A percentile compares a stretch with the other conserved stretches of the same genome.
Conservation (phyloP, 192 early-diverging fungal species). For the Coemansia sp. region DNA sequence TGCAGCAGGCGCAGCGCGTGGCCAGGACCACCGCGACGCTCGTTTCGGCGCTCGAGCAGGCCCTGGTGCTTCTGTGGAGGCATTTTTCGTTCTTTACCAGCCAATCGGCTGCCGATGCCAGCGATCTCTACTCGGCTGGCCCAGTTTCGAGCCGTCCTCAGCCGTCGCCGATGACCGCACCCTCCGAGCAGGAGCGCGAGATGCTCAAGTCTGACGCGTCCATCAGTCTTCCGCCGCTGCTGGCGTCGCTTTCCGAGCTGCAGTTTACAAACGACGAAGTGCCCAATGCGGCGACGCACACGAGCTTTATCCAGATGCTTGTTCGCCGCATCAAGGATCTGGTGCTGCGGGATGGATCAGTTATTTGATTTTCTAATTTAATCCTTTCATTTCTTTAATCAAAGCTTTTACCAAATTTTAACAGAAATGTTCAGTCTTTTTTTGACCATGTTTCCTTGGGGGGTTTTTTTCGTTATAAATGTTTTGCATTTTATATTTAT, state of each 20-base stretch:
- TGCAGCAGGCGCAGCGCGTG: constrained; percentile 44
- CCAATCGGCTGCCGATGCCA: not conserved
- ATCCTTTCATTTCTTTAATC: constrained; percentile 6
- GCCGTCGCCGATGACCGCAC: constrained; percentile 17
- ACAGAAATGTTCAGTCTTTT: not conserved
- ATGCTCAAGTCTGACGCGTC: constrained; percentile 36
- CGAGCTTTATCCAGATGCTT: constrained; percentile 52
- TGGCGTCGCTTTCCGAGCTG: constrained; percentile 33
- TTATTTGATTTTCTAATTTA: constrained; percentile 14
- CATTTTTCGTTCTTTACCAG: constrained; percentile 61
- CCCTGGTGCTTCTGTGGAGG: constrained; percentile 69
- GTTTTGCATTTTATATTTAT: no score
- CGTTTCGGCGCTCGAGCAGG: constrained; percentile 55
- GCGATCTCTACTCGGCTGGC: not conserved
- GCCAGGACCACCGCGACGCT: constrained; percentile 41
- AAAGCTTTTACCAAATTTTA: not conserved
- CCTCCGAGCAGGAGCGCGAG: constrained; percentile 34
- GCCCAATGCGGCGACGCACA: constrained; percentile 28
- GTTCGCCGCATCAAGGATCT: constrained; percentile 45
- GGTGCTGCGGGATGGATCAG: constrained; percentile 36
- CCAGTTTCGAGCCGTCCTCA: not conserved
- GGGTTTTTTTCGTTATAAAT: no score
- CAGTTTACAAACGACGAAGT: constrained; percentile 37
- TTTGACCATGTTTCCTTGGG: not conserved
- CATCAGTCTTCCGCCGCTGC: constrained; percentile 39